Conservation (phyloP, 257 asterid species). For the Nicotiana noctiflora region DNA sequence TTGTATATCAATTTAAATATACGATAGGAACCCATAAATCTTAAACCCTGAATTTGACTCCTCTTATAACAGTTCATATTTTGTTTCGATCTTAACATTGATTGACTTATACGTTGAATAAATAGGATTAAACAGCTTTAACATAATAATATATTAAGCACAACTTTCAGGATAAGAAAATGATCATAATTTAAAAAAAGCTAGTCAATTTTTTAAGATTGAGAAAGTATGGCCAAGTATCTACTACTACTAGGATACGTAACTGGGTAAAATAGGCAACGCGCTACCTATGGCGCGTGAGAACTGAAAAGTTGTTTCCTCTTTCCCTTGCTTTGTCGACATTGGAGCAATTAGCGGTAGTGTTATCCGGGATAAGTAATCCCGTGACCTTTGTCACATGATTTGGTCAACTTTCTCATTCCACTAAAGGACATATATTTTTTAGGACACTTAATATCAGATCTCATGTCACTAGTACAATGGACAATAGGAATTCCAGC, state of each 20-base stretch:
- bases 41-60: no score
- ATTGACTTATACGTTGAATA: background rate
- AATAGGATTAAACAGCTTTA: background rate
- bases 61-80: no score
- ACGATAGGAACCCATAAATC: no score
- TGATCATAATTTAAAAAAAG: background rate
- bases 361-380: background rate
- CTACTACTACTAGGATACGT: background rate
- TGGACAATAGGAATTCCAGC: background rate
- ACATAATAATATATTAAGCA: background rate
- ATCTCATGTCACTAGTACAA: background rate
- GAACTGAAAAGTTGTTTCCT: background rate
- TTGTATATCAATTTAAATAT: no score
- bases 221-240: no score
- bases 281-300: background rate
- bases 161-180: background rate
- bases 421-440: background rate
- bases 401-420: background rate
- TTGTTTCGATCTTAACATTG: no score
- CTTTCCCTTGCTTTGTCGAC: background rate
- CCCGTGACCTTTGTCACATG: constrained; percentile 1
- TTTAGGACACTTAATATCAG: background rate
- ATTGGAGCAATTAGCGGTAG: background rate
- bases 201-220: background rate
- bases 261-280: background rate